These are phyloP conservation scores for Penicillium corylophilum DNA, from an alignment of 2,329 filamentous ascomycete species.

Conservation along the genomic window DNA sequence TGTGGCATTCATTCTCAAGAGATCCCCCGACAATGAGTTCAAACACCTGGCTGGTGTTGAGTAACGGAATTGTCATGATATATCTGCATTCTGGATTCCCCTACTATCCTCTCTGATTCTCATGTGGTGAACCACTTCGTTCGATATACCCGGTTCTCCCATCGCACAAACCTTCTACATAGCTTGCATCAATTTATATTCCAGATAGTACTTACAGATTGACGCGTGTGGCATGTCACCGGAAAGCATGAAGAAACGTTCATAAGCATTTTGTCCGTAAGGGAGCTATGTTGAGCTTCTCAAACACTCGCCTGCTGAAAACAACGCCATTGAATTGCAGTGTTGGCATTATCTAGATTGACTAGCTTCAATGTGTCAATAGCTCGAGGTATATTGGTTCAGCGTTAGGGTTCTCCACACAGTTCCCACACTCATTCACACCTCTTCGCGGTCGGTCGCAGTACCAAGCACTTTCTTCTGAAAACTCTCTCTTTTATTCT, in stretches of 20 bases:
- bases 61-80: not conserved
- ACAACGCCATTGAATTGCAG: not conserved
- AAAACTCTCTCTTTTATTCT: not conserved
- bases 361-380: not conserved
- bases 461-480: not conserved
- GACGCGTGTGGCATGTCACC: not conserved
- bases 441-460: not conserved
- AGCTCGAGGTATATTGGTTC: not conserved
- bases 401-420: not conserved
- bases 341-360: not conserved
- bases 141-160: not conserved
- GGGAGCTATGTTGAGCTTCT: not conserved
- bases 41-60: not conserved
- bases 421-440: not conserved
- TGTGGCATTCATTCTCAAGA: slow-evolving; percentile 10
- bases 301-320: not conserved
- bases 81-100: not conserved
- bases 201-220: not conserved
- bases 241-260: not conserved
- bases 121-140: not conserved
- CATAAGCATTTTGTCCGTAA: not conserved
- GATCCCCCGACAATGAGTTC: not conserved
- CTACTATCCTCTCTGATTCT: not conserved
- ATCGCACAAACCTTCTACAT: not conserved
- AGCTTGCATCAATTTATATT: not conserved